Base-by-base conservation (phyloP, 495 filamentous ascomycete genomes). In the Penicillium lividum region DNA sequence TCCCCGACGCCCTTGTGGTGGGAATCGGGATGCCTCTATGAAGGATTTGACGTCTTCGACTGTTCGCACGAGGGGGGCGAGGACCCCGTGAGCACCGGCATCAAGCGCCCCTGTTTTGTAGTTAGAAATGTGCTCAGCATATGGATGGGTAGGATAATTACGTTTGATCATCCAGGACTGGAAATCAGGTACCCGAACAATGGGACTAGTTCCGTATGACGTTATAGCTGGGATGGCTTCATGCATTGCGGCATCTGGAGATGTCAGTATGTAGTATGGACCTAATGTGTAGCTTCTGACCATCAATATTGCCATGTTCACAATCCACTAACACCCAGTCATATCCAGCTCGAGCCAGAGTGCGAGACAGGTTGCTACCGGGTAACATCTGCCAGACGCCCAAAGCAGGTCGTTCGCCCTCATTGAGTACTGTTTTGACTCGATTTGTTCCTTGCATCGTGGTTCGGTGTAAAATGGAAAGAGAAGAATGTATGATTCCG, bases 151-250 rank as follows among this genome's bases (percentile, higher is more conserved):
- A 10, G 18, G 68, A 80, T 77, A 61, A 87, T 7, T 46, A 49
- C 87, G 79, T 71, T 89, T 90, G 25, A 89, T 82, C 85, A 90
- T 87, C 82, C 80, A 89, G 7, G 79, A 73, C 70, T 88, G 83
- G 52, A 82, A 80, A 42, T 85, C 87, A 8, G 87, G 81, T 15
- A 89, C 80, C 57, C 87, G 74, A 16, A 90, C 86, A 59, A 91
- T 74, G 0, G 88, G 87, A 10, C 81, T 84, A 0, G 85, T 83
- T 13, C 86, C 87, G 57, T 82, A 81, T 18, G 80, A 79, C 8
- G 87, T 84, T 58, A 89, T 86, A 10, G 86, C 85, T 16, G 87
- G 86, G 31, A 92, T 89, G 6, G 87, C 83, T 56, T 91, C 89
- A 64, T 93, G 89, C 90, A 93, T 93, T 16, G 83, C 80, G 18